Conservation (phyloP, 768 basidiomycete genomes). For the Dacryopinax primogenitus region DNA sequence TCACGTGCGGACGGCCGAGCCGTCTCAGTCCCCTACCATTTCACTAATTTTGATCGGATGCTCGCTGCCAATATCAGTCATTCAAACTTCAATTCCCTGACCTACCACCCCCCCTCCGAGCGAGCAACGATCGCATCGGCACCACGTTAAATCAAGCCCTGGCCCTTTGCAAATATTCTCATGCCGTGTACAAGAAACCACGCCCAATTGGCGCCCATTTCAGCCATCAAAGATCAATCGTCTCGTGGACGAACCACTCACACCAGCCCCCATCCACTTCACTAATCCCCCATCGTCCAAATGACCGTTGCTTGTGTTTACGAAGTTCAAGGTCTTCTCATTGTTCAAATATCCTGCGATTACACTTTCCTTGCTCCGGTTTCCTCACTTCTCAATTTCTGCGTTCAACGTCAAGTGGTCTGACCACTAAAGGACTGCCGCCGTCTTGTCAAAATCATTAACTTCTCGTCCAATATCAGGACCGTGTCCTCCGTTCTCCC, state of each 20-base stretch:
- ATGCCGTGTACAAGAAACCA: slow-evolving; percentile 5
- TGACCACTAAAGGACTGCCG: neutral
- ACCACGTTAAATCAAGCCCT: neutral
- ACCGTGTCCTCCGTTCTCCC: neutral
- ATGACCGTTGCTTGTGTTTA: neutral
- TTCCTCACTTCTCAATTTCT: neutral
- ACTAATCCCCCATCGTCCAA: slow-evolving; percentile 1
- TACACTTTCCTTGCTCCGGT: neutral
- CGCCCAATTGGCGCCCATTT: neutral
- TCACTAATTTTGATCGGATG: slow-evolving; percentile 7
- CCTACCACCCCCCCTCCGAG: neutral
- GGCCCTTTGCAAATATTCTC: neutral
- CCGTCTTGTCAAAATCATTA: neutral
- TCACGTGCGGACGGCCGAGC: slow-evolving; percentile 8
- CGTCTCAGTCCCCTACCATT: neutral
- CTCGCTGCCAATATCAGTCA: neutral
- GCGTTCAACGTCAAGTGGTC: neutral
- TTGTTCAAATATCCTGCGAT: neutral
- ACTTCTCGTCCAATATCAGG: neutral
- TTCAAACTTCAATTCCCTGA: neutral
- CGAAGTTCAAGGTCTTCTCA: neutral
- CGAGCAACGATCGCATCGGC: neutral
- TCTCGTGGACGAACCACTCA: neutral
- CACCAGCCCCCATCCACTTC: neutral
- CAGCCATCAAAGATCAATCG: neutral